A percentile compares a stretch with the other conserved stretches of the same genome.
phyloP scores from a whole-genome alignment of 2,329 filamentous ascomycete species.

The Akanthomyces dipterigenus region DNA sequence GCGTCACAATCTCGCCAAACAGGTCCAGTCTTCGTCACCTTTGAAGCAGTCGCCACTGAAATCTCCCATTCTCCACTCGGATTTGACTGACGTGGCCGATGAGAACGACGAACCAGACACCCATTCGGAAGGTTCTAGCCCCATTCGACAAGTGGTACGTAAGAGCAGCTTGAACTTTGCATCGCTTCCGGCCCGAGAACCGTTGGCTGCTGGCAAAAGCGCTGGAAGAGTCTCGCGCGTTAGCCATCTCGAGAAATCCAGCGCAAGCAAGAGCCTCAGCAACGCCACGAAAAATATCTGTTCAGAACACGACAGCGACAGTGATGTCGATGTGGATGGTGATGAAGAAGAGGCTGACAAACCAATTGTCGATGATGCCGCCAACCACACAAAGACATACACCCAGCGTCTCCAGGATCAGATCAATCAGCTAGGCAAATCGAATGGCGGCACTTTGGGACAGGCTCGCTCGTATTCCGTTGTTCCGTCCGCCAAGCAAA shows the following conservation, averaged over 20 bases:
- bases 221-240: constrained; percentile 68
- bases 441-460: constrained; percentile 41
- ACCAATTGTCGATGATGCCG: constrained; percentile 31
- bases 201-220: constrained; percentile 76
- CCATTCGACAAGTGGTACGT: constrained; percentile 67
- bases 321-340: constrained; percentile 48
- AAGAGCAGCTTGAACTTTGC: constrained; percentile 97
- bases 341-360: constrained; percentile 35
- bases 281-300: constrained; percentile 37
- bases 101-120: constrained; percentile 29
- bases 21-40: constrained; percentile 3
- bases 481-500: constrained; percentile 27
- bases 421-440: constrained; percentile 67
- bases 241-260: constrained; percentile 71
- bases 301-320: constrained; percentile 39
- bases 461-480: constrained; percentile 42
- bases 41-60: constrained; percentile 5
- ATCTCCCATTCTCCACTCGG: constrained; percentile 6
- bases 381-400: constrained; percentile 74
- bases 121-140: constrained; percentile 65
- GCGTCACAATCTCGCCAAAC: constrained; percentile 3
- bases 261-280: constrained; percentile 66
- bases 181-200: constrained; percentile 83
- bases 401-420: constrained; percentile 89
- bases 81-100: constrained; percentile 35